A percentile compares a stretch with the other conserved stretches of the same genome.
phyloP scores from a whole-genome alignment of 129 eudicot genomes.

The Sambucus nigra region DNA sequence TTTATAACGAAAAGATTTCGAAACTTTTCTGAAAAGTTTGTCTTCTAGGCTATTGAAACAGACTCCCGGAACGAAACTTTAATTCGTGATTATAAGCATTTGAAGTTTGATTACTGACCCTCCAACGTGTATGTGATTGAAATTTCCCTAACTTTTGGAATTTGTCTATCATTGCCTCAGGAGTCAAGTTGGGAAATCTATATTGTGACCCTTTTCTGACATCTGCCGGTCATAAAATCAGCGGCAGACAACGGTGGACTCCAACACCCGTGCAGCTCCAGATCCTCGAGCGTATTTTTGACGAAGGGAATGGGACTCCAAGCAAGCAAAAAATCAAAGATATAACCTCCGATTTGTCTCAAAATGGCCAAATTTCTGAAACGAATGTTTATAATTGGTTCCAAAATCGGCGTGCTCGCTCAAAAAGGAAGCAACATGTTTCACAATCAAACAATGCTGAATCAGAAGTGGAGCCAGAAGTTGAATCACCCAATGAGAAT shows the following conservation, averaged over 20 bases:
- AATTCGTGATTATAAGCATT: not conserved
- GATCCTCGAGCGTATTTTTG: conserved; percentile 83
- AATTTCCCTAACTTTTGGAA: not conserved
- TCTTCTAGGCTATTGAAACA: too few relatives aligned
- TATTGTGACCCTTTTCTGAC: conserved; percentile 71
- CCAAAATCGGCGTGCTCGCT: conserved; percentile 87
- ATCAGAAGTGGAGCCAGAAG: conserved; percentile 88
- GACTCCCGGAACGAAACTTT: not conserved
- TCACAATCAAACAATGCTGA: conserved; percentile 54
- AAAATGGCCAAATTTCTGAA: conserved; percentile 94
- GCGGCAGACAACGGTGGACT: conserved; percentile 94
- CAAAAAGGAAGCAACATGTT: conserved; percentile 80
- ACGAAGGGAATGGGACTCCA: conserved; percentile 93
- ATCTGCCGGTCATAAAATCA: conserved; percentile 71
- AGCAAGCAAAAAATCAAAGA: conserved; percentile 98
- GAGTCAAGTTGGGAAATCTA: conserved; percentile 74
- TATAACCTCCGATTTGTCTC: conserved; percentile 74
- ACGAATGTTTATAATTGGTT: conserved; percentile 97
- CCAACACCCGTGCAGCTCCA: conserved; percentile 95
- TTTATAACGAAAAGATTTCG: too few relatives aligned
- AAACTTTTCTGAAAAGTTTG: too few relatives aligned
- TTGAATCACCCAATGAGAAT: conserved; percentile 69
- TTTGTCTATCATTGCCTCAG: conserved; percentile 28
- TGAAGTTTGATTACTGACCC: not conserved
- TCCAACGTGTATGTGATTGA: not conserved